phyloP scores from a whole-genome alignment of 345 rosid genomes.

The Eucalyptus polyanthemos region DNA sequence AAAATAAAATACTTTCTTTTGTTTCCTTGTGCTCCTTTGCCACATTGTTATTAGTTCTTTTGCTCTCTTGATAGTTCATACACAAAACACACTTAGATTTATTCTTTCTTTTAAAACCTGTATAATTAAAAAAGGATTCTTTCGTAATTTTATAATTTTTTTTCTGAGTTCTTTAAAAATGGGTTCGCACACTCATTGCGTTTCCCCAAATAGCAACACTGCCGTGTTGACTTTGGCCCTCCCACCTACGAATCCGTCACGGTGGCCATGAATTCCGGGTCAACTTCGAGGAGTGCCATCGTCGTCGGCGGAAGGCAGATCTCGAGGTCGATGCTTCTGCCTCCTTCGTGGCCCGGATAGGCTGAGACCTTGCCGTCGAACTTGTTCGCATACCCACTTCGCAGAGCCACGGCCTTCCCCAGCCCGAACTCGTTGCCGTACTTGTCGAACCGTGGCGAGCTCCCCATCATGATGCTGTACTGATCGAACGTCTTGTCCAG shows the following conservation, averaged over 20 bases:
- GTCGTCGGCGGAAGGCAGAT: conserved; percentile 38
- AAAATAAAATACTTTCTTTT: too few relatives aligned
- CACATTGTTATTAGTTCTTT: too few relatives aligned
- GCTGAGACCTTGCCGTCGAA: conserved; percentile 55
- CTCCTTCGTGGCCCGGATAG: conserved; percentile 66
- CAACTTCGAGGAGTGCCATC: conserved; percentile 19
- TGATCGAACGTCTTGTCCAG: conserved; percentile 33
- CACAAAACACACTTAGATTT: too few relatives aligned
- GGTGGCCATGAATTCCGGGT: neutral
- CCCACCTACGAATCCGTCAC: neutral
- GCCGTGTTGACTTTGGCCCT: neutral
- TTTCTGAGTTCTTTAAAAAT: too few relatives aligned
- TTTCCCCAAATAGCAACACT: neutral
- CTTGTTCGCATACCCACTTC: conserved; percentile 69
- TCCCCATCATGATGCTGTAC: conserved; percentile 57
- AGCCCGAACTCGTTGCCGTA: conserved; percentile 71
- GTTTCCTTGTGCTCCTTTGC: too few relatives aligned
- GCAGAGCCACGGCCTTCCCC: conserved; percentile 64
- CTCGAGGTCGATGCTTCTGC: conserved; percentile 61
- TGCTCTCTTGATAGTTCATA: too few relatives aligned
- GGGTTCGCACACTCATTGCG: too few relatives aligned
- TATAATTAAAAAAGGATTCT: too few relatives aligned
- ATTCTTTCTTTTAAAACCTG: too few relatives aligned
- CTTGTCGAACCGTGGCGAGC: conserved; percentile 76
- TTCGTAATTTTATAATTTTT: too few relatives aligned